phyloP scores from a whole-genome alignment of 495 filamentous ascomycete genomes.

The Penicillium egyptiacum region DNA sequence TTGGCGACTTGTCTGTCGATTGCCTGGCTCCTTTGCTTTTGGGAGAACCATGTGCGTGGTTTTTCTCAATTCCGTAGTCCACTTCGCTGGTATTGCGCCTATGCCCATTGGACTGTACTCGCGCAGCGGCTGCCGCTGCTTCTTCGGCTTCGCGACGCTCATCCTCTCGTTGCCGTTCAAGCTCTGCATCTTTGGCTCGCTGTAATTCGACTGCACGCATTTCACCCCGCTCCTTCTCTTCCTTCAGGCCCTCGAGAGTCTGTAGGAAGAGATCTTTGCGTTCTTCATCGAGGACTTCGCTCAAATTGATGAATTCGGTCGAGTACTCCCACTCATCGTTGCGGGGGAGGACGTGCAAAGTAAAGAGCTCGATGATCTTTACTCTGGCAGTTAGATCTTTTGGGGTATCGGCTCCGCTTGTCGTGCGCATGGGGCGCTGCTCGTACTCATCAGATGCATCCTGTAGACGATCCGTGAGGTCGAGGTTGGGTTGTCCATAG shows the following conservation, averaged over 20 bases:
- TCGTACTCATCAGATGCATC: conserved; percentile 30
- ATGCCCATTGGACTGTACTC: conserved; percentile 48
- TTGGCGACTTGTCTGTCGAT: conserved; percentile 31
- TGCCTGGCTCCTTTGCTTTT: conserved; percentile 35
- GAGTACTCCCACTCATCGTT: conserved; percentile 97
- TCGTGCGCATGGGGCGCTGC: conserved; percentile 34
- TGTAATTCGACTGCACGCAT: conserved; percentile 60
- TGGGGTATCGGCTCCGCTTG: conserved; percentile 70
- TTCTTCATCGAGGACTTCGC: conserved; percentile 86
- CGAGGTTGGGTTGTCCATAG: conserved; percentile 65
- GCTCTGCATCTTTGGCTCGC: conserved; percentile 61
- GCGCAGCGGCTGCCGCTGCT: conserved; percentile 39
- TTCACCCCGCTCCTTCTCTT: conserved; percentile 74
- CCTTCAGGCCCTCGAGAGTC: conserved; percentile 57
- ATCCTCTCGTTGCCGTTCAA: conserved; percentile 56
- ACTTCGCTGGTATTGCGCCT: conserved; percentile 53
- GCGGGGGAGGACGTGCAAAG: conserved; percentile 83
- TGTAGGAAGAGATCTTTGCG: conserved; percentile 81
- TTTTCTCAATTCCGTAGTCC: conserved; percentile 56
- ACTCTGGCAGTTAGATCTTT: conserved; percentile 73
- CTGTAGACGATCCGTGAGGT: conserved; percentile 60
- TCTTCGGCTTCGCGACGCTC: conserved; percentile 63
- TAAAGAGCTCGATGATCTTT: conserved; percentile 91
- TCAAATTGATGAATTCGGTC: conserved; percentile 79
- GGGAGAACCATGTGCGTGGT: conserved; percentile 35